These are phyloP conservation scores for Quercus dentata DNA, from an alignment of 306 rosid species.

Conservation along the genomic window DNA sequence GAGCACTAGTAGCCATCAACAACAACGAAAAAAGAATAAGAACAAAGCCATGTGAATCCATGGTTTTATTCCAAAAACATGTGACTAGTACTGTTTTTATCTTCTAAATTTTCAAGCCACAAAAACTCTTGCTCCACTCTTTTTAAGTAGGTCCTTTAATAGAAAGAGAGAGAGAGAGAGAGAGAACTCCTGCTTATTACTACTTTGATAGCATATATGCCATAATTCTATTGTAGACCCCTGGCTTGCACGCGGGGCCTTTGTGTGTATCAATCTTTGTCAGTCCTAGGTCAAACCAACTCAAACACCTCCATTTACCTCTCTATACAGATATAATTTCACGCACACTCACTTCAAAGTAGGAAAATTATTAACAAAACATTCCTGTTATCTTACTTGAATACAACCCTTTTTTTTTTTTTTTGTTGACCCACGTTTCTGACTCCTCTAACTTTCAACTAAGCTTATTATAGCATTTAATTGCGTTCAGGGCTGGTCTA, in stretches of 20 bases:
- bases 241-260: constrained; percentile 13
- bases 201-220: neutral
- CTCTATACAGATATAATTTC: neutral
- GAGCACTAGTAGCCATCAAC: constrained; percentile 39
- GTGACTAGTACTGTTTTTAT: constrained; percentile 32
- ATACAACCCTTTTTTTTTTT: no score
- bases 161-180: no score
- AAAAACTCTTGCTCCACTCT: constrained; percentile 26
- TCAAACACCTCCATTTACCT: neutral
- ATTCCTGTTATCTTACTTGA: no score
- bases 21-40: constrained; percentile 26
- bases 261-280: neutral
- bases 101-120: constrained; percentile 34
- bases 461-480: no score
- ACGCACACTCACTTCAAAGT: neutral
- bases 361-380: no score
- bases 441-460: no score
- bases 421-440: no score
- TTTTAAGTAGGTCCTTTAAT: constrained; percentile 14
- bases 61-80: constrained; percentile 61
- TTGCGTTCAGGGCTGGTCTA: no score
- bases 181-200: neutral
- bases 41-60: constrained; percentile 52
- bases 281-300: constrained; percentile 5
- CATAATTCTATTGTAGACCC: neutral